phyloP scores from a whole-genome alignment of 176 grass and related monocot species.

The Thalia dealbata region DNA sequence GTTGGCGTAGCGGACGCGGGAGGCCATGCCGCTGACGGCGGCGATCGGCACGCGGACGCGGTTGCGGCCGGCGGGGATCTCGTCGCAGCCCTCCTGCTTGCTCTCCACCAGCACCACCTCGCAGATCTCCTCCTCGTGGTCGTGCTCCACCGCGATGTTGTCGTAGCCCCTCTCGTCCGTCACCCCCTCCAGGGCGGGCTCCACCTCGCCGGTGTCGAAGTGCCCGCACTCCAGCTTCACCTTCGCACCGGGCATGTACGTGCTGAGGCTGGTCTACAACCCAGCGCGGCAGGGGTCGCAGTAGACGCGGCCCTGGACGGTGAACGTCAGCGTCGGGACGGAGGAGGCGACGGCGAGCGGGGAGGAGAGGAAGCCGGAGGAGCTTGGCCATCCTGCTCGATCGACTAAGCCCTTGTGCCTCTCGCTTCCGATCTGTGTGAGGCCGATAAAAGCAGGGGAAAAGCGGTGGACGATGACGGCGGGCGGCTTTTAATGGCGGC shows the following conservation, averaged over 20 bases:
- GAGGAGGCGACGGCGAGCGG: too few relatives aligned
- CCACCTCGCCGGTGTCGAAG: slow-evolving; percentile 24
- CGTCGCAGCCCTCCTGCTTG: slow-evolving; percentile 28
- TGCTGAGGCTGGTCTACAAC: not conserved
- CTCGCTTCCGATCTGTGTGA: too few relatives aligned
- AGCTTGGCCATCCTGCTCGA: not conserved
- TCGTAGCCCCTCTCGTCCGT: slow-evolving; percentile 46
- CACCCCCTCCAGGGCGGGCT: slow-evolving; percentile 28
- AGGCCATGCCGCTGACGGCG: slow-evolving; percentile 8
- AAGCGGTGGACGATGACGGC: too few relatives aligned
- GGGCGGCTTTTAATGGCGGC: too few relatives aligned
- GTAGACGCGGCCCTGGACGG: not conserved
- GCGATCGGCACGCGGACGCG: slow-evolving; percentile 18
- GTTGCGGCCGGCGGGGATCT: slow-evolving; percentile 13
- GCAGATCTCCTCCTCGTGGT: slow-evolving; percentile 65
- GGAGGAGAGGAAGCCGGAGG: not conserved
- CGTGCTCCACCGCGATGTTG: slow-evolving; percentile 52
- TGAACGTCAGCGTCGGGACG: not conserved
- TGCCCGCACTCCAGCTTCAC: slow-evolving; percentile 72
- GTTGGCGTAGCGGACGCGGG: slow-evolving; percentile 23
- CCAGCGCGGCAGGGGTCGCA: slow-evolving; percentile 1
- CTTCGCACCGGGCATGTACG: slow-evolving; percentile 35
- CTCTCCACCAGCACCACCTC: slow-evolving; percentile 51
- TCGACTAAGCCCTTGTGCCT: too few relatives aligned
- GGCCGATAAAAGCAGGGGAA: too few relatives aligned